These are phyloP conservation scores for Pleurotus tuber-regium DNA, from an alignment of 768 basidiomycete species.

Conservation along the genomic window DNA sequence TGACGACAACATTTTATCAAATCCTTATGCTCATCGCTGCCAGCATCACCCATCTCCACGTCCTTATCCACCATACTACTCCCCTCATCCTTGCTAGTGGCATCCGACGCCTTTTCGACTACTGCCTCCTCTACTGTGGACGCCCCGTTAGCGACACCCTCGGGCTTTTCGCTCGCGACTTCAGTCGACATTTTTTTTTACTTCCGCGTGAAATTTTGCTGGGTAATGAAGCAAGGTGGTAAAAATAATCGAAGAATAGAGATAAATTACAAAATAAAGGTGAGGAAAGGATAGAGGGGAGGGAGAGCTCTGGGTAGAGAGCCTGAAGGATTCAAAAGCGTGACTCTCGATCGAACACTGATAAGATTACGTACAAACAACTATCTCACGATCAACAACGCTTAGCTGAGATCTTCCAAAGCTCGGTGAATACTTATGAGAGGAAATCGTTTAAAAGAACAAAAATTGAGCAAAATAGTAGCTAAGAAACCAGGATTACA, in stretches of 20 bases:
- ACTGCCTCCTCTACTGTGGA: not conserved
- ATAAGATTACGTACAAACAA: not conserved
- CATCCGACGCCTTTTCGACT: no score
- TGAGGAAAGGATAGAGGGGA: no score
- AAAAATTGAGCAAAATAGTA: no score
- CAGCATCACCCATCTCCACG: slow-evolving; percentile 21
- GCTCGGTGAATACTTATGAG: no score
- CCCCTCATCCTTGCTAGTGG: slow-evolving; percentile 3
- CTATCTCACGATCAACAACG: no score
- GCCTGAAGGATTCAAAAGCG: no score
- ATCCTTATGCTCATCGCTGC: slow-evolving; percentile 40
- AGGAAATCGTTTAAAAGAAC: no score
- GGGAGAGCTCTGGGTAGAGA: no score
- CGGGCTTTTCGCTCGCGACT: slow-evolving; percentile 19
- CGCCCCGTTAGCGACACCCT: slow-evolving; percentile 14
- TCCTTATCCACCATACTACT: slow-evolving; percentile 17
- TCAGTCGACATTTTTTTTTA: slow-evolving; percentile 22
- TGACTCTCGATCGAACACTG: not conserved
- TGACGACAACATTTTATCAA: slow-evolving; percentile 53
- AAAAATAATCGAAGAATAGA: not conserved
- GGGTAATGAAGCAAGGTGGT: no score
- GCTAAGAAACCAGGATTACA: not conserved
- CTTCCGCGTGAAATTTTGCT: no score
- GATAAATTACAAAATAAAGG: not conserved
- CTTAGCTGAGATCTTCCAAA: no score